phyloP scores from a whole-genome alignment of 1,284 basidiomycete species.

The Phaffia rhodozyma region DNA sequence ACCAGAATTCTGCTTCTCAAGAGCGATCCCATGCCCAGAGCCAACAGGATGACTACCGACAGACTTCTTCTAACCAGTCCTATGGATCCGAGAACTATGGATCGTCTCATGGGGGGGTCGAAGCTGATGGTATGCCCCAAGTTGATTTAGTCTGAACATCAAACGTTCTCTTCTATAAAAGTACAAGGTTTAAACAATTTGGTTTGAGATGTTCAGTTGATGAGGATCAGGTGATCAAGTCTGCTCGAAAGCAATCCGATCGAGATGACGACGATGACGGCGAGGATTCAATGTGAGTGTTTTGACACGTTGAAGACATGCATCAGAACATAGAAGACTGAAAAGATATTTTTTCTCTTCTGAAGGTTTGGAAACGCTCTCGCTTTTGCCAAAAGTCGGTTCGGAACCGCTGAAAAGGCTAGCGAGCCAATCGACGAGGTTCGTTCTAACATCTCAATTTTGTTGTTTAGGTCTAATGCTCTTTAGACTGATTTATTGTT shows the following conservation, averaged over 20 bases:
- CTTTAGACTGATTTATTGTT: background rate
- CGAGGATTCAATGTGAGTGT: constrained; percentile 10
- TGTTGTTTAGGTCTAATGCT: background rate
- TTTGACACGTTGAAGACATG: background rate
- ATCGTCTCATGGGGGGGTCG: constrained; percentile 1
- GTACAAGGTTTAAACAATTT: background rate
- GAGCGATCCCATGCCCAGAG: background rate
- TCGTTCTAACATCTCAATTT: background rate
- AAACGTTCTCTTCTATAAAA: background rate
- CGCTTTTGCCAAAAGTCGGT: constrained; percentile 14
- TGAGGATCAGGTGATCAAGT: constrained; percentile 16
- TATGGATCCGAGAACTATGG: constrained; percentile 2
- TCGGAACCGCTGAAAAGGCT: constrained; percentile 1
- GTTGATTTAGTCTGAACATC: background rate
- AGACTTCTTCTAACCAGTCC: constrained; percentile 8
- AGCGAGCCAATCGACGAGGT: constrained; percentile 13
- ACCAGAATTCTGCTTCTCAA: constrained; percentile 2
- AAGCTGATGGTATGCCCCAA: constrained; percentile 5
- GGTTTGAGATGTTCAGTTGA: background rate
- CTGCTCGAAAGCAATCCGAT: constrained; percentile 16
- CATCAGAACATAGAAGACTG: no score
- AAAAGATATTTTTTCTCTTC: background rate
- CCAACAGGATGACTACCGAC: background rate
- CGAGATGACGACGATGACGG: constrained; percentile 15
- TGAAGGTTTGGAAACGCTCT: constrained; percentile 14